phyloP scores from a whole-genome alignment of 495 filamentous ascomycete genomes.

The Penicillium soppii region DNA sequence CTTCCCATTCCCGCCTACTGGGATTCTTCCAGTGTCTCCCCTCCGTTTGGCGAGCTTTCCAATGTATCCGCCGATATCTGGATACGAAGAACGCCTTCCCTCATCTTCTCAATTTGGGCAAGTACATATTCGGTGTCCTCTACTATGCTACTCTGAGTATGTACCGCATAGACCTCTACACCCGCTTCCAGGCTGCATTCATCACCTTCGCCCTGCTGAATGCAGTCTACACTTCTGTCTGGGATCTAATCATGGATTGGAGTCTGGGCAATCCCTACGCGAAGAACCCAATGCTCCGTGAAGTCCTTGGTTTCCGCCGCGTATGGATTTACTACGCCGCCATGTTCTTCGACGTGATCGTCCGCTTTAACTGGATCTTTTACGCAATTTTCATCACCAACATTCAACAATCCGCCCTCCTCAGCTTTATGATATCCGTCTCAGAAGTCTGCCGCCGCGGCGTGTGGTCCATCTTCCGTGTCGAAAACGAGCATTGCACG shows the following conservation, averaged over 20 bases:
- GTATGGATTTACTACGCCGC: slow-evolving; percentile 81
- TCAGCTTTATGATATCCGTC: slow-evolving; percentile 72
- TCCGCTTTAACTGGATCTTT: slow-evolving; percentile 94
- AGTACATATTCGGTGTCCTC: slow-evolving; percentile 84
- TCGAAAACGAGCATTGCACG: slow-evolving; percentile 94
- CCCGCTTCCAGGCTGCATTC: slow-evolving; percentile 63
- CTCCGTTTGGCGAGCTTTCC: slow-evolving; percentile 81
- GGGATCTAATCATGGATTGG: slow-evolving; percentile 98
- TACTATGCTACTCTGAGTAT: slow-evolving; percentile 73
- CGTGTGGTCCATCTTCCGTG: slow-evolving; percentile 87
- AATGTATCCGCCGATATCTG: slow-evolving; percentile 85
- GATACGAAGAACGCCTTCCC: slow-evolving; percentile 88
- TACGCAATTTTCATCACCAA: slow-evolving; percentile 81
- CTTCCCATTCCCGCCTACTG: slow-evolving; percentile 74
- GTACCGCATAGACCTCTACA: slow-evolving; percentile 69
- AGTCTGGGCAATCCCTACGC: slow-evolving; percentile 76
- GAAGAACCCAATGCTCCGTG: slow-evolving; percentile 67
- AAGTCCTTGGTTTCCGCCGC: slow-evolving; percentile 72
- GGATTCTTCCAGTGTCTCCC: slow-evolving; percentile 87
- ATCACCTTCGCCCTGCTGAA: slow-evolving; percentile 79
- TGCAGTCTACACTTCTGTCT: slow-evolving; percentile 79
- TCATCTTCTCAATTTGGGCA: slow-evolving; percentile 87
- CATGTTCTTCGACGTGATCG: slow-evolving; percentile 80
- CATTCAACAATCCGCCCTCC: slow-evolving; percentile 74
- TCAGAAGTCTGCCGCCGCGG: slow-evolving; percentile 80